Evolutionary conservation across 495 filamentous ascomycete genomes (phyloP), one percentile per base, ranked within the genome.

Genomic region (Penicillium bovifimosum): DNA sequence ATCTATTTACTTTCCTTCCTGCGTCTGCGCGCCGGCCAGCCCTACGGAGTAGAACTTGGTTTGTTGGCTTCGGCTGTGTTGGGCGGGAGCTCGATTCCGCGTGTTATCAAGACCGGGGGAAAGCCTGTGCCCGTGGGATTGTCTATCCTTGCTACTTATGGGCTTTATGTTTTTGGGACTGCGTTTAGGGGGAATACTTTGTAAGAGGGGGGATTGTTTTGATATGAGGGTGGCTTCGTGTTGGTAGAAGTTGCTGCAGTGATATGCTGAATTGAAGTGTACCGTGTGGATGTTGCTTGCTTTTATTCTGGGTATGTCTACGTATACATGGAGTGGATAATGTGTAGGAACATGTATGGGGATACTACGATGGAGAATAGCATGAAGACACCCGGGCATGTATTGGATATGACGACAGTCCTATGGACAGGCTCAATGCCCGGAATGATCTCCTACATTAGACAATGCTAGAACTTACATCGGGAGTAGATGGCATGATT

Each of bases 21-120:
- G 26, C 70, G 72, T 0, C 58, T 73, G 31, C 68, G 66, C 42
- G 36, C 75, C 17, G 71, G 72, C 41, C 77, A 89, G 61, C 49
- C 85, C 10, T 89, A 87, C 62, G 90, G 87, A 43, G 71, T 88
- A 48, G 90, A 92, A 55, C 66, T 88, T 29, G 84, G 83, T 5
- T 71, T 95, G 20, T 76, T 96, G 26, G 93, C 93, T 2, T 92
- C 87, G 9, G 58, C 86, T 27, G 76, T 96, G 16, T 75, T 98
- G 43, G 90, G 87, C 6, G 91, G 89, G 2, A 82, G 83, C 32
- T 86, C 86, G 6, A 79, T 96, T 44, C 93, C 93, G 10, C 77
- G 95, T 39, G 95, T 90, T 7, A 80, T 97, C 48, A 84, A 81
- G 69, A 79, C 83, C 42, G 55, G 64, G 9, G 73, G 75, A 58